Percentiles rank a stretch among this genome's conserved stretches.
Evolutionary conservation across 805 yeast genomes (phyloP).

Genomic region (baker's yeast (Saccharomyces cerevisiae)): DNA sequence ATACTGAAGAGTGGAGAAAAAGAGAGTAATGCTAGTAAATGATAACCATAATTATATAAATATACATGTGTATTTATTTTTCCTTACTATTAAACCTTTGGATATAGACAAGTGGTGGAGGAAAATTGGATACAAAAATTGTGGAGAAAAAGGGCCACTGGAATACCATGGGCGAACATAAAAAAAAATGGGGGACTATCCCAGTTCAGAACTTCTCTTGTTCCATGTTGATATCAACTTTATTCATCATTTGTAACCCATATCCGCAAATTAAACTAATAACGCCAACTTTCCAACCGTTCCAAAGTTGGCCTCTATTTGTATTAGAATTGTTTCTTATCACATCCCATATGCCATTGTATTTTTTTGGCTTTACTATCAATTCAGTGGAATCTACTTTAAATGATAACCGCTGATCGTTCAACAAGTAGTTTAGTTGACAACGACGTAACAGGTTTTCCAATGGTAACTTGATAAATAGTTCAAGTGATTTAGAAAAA

Average conservation of each 20-base stretch:
- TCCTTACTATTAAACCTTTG: not conserved
- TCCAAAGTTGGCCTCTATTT: slow-evolving; percentile 41
- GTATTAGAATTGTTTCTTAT: slow-evolving; percentile 36
- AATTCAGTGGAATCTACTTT: slow-evolving; percentile 42
- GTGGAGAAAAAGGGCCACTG: not conserved
- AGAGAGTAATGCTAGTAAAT: not conserved
- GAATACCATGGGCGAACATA: not conserved
- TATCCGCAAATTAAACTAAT: slow-evolving; percentile 74
- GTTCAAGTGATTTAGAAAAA: slow-evolving; percentile 53
- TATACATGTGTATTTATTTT: not conserved
- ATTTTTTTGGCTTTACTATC: slow-evolving; percentile 51
- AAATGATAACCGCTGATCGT: slow-evolving; percentile 26
- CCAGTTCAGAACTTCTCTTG: slow-evolving; percentile 37
- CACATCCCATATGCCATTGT: slow-evolving; percentile 47
- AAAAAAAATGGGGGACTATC: not conserved
- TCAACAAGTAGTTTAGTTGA: slow-evolving; percentile 59
- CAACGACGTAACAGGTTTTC: slow-evolving; percentile 82
- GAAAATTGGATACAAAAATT: not conserved
- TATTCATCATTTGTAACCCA: slow-evolving; percentile 57
- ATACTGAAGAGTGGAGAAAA: not conserved
- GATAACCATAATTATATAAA: slow-evolving; percentile 1
- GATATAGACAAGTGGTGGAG: not conserved
- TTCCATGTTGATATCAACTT: slow-evolving; percentile 37
- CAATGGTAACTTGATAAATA: slow-evolving; percentile 72
- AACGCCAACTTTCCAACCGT: slow-evolving; percentile 89